Evolutionary conservation across 2,329 filamentous ascomycete species (phyloP).

Genomic region (Cadophora sp.): DNA sequence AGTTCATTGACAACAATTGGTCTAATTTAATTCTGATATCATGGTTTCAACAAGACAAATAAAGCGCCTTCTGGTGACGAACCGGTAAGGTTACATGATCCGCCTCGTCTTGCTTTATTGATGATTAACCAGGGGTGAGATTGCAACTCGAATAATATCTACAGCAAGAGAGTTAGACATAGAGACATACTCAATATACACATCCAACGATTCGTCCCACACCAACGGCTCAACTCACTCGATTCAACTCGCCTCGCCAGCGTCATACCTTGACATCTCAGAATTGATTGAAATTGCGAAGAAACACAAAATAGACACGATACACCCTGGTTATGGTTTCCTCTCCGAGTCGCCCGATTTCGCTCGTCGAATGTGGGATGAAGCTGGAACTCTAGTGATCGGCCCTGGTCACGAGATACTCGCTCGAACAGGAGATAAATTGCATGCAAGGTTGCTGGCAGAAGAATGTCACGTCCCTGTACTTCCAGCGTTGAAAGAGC

Average conservation of each 20-base stretch:
- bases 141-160: conserved; percentile 65
- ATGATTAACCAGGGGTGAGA: conserved; percentile 60
- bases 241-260: conserved; percentile 57
- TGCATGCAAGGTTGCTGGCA: conserved; percentile 68
- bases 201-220: conserved; percentile 61
- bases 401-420: conserved; percentile 60
- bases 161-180: conserved; percentile 64
- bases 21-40: neutral
- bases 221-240: conserved; percentile 57
- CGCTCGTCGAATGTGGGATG: conserved; percentile 68
- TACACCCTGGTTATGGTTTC: conserved; percentile 77
- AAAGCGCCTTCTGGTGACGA: conserved; percentile 59
- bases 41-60: conserved; percentile 46
- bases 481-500: conserved; percentile 72
- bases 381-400: conserved; percentile 73
- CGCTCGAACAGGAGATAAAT: conserved; percentile 50
- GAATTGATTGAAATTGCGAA: conserved; percentile 55
- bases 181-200: conserved; percentile 63
- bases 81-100: conserved; percentile 49
- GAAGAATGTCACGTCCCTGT: conserved; percentile 70
- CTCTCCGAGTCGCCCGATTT: conserved; percentile 75
- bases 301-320: conserved; percentile 62
- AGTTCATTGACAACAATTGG: neutral
- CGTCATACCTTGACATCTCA: conserved; percentile 60
- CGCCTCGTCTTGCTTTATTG: neutral